Evolutionary conservation across 176 grass and related monocot species (phyloP).

Genomic region (Canna indica): DNA sequence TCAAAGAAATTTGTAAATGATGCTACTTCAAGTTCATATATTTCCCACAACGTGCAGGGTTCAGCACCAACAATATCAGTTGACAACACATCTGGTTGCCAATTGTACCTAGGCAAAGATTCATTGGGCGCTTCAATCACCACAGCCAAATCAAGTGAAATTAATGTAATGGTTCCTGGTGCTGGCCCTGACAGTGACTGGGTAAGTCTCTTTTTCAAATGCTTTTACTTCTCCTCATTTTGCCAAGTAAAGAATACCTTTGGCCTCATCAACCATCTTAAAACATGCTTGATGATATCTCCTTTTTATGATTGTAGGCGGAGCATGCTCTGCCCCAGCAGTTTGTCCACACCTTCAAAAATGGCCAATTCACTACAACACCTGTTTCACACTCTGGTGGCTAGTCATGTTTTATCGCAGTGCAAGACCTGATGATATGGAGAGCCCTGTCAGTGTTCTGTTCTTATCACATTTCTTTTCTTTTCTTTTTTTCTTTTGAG

Average conservation of each 20-base stretch:
- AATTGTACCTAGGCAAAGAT: slow-evolving; percentile 43
- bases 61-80: slow-evolving; percentile 49
- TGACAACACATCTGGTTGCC: slow-evolving; percentile 56
- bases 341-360: slow-evolving; percentile 66
- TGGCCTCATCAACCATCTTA: background rate
- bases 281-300: background rate
- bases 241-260: background rate
- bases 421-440: no score
- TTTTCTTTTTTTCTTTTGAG: no score
- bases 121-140: slow-evolving; percentile 44
- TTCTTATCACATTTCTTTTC: no score
- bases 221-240: background rate
- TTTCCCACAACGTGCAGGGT: slow-evolving; percentile 23
- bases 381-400: slow-evolving; percentile 83
- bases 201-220: slow-evolving; percentile 14
- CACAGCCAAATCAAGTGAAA: slow-evolving; percentile 58
- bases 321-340: slow-evolving; percentile 85
- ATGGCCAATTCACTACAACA: slow-evolving; percentile 58
- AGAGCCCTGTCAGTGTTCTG: no score
- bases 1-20: background rate
- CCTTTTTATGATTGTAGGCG: slow-evolving; percentile 37
- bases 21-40: background rate
- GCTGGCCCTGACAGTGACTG: slow-evolving; percentile 32
- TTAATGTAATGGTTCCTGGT: slow-evolving; percentile 48
- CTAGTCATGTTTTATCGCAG: background rate